phyloP scores from a whole-genome alignment of 345 rosid species.

The Sonneratia caseolaris region DNA sequence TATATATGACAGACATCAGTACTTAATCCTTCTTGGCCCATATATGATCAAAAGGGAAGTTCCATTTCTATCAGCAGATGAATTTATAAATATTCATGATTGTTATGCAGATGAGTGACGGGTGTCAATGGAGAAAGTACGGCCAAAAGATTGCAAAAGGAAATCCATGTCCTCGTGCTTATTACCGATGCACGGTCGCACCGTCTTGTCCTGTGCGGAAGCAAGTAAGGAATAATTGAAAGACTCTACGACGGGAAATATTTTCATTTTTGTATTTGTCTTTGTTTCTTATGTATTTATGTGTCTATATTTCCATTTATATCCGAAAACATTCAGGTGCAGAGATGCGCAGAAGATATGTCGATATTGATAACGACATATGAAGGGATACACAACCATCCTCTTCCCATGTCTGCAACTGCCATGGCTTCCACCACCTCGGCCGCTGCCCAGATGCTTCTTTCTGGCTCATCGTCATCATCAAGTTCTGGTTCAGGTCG shows the following conservation, averaged over 20 bases:
- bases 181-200: slow-evolving; percentile 93
- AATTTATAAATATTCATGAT: not conserved
- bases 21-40: not conserved
- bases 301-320: not conserved
- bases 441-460: slow-evolving; percentile 83
- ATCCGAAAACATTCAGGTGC: slow-evolving; percentile 38
- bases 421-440: slow-evolving; percentile 97
- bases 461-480: slow-evolving; percentile 57
- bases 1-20: not conserved
- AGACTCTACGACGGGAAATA: not conserved
- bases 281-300: not conserved
- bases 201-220: slow-evolving; percentile 89
- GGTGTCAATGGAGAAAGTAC: slow-evolving; percentile 96
- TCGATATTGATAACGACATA: slow-evolving; percentile 78
- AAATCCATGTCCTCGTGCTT: slow-evolving; percentile 94
- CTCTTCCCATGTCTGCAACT: slow-evolving; percentile 77
- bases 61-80: not conserved
- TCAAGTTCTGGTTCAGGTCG: slow-evolving; percentile 21
- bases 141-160: slow-evolving; percentile 99
- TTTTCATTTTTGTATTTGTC: too few species aligned
- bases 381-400: slow-evolving; percentile 93
- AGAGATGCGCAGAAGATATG: slow-evolving; percentile 81
- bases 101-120: slow-evolving; percentile 54
- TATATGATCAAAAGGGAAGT: not conserved
- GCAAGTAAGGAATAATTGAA: slow-evolving; percentile 35